Percentiles rank a stretch among this genome's conserved stretches.
Evolutionary conservation across 1,139 yeast species (phyloP).

Genomic region (Debaryomyces sp.): DNA sequence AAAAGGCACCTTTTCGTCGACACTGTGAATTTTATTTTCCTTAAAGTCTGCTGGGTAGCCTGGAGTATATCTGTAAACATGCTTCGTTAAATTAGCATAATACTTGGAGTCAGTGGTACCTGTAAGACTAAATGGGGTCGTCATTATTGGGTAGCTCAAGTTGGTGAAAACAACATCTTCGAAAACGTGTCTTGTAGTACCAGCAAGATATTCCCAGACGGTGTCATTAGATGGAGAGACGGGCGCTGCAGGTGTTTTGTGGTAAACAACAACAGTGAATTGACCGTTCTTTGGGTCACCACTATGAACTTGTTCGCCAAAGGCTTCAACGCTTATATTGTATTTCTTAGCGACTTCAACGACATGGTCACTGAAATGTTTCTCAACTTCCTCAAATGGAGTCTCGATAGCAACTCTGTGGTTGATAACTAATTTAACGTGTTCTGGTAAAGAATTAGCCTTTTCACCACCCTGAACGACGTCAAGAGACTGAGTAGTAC

Average conservation of each 20-base stretch:
- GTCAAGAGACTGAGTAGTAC: conserved; percentile 43
- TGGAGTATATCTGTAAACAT: conserved; percentile 37
- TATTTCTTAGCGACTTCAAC: conserved; percentile 30
- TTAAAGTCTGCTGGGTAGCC: conserved; percentile 19
- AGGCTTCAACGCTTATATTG: conserved; percentile 39
- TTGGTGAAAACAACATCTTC: conserved; percentile 46
- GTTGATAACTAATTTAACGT: conserved; percentile 31
- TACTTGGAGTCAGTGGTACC: conserved; percentile 43
- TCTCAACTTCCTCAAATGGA: conserved; percentile 23
- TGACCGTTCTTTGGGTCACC: conserved; percentile 23
- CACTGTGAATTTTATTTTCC: conserved; percentile 36
- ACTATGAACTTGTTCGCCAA: conserved; percentile 27
- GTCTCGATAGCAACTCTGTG: conserved; percentile 39
- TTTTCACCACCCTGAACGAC: conserved; percentile 42
- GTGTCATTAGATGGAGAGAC: conserved; percentile 47
- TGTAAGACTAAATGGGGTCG: conserved; percentile 34
- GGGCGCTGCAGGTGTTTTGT: conserved; percentile 51
- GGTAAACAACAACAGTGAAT: conserved; percentile 21
- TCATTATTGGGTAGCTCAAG: conserved; percentile 17
- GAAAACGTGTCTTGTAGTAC: conserved; percentile 56
- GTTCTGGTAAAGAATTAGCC: conserved; percentile 46
- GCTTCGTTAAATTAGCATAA: conserved; percentile 35
- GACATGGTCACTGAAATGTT: conserved; percentile 26
- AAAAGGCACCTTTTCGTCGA: conserved; percentile 39
- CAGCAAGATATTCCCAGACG: conserved; percentile 56